phyloP scores from a whole-genome alignment of 441 rosid species.

The Isatis lusitanica region DNA sequence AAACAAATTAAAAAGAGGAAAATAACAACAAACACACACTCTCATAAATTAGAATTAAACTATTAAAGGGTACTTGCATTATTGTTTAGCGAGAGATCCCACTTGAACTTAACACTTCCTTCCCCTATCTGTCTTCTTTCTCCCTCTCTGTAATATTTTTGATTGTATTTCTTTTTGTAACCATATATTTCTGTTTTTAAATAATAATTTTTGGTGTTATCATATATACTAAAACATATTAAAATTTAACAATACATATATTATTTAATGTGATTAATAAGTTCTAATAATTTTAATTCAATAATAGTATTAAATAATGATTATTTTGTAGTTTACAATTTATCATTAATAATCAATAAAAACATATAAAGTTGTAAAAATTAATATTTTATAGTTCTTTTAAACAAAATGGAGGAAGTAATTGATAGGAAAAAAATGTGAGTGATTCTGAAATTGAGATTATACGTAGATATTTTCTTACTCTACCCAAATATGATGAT shows the following conservation, averaged over 20 bases:
- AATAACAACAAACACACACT: constrained; percentile 10
- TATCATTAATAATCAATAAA: too few species aligned
- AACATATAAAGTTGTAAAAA: too few species aligned
- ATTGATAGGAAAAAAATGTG: background rate
- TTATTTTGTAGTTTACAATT: too few species aligned
- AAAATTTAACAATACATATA: too few species aligned
- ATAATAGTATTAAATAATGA: too few species aligned
- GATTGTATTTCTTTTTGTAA: background rate
- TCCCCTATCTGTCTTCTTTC: background rate
- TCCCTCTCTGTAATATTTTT: constrained; percentile 15
- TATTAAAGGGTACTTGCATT: constrained; percentile 17
- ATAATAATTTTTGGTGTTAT: too few species aligned
- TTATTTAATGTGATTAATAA: too few species aligned
- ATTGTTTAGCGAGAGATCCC: constrained; percentile 34
- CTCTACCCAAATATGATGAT: background rate
- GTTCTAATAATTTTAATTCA: too few species aligned
- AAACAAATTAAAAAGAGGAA: constrained; percentile 20
- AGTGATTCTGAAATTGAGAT: background rate
- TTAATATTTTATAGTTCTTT: too few species aligned
- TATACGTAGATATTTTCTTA: background rate
- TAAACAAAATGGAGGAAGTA: too few species aligned
- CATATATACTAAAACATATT: too few species aligned
- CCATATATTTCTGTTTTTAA: background rate
- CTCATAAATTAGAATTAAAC: background rate
- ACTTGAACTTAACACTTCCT: constrained; percentile 28